These are phyloP conservation scores for Naganishia sp. DNA, from an alignment of 1,284 basidiomycete genomes.

Conservation along the genomic window DNA sequence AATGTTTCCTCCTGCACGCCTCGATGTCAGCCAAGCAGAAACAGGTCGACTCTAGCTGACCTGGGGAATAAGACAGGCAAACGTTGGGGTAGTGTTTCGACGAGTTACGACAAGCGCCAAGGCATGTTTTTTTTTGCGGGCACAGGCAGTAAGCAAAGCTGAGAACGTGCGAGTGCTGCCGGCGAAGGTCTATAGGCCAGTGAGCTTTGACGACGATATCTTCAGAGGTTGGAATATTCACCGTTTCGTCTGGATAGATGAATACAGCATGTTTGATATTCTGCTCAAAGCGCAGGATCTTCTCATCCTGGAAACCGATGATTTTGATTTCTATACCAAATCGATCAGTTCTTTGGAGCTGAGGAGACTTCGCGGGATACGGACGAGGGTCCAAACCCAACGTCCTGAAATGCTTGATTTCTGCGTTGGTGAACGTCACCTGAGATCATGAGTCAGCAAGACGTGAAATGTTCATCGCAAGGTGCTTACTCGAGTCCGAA, in stretches of 20 bases:
- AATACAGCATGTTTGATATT: slow-evolving; percentile 90
- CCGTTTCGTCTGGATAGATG: slow-evolving; percentile 88
- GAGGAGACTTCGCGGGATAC: slow-evolving; percentile 36
- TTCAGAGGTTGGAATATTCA: slow-evolving; percentile 48
- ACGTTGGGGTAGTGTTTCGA: slow-evolving; percentile 71
- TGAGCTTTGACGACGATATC: not conserved
- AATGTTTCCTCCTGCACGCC: slow-evolving; percentile 65
- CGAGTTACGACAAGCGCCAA: slow-evolving; percentile 72
- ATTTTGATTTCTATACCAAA: slow-evolving; percentile 68
- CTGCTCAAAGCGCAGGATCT: slow-evolving; percentile 74
- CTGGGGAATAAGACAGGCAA: slow-evolving; percentile 86
- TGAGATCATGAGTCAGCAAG: slow-evolving; percentile 46
- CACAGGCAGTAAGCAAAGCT: slow-evolving; percentile 80
- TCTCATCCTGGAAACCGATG: slow-evolving; percentile 83
- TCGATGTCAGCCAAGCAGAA: not conserved
- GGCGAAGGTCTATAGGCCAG: slow-evolving; percentile 64
- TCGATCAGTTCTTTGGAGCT: not conserved
- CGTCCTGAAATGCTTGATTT: slow-evolving; percentile 76
- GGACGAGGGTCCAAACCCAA: slow-evolving; percentile 72
- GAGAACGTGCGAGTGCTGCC: slow-evolving; percentile 90
- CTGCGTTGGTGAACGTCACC: slow-evolving; percentile 82
- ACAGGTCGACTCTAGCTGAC: slow-evolving; percentile 52
- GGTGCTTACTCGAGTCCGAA: slow-evolving; percentile 53
- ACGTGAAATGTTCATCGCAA: not conserved
- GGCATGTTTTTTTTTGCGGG: slow-evolving; percentile 78